Evolutionary conservation across 192 early-diverging fungal genomes (phyloP).

Genomic region (Allomyces javanicus): DNA sequence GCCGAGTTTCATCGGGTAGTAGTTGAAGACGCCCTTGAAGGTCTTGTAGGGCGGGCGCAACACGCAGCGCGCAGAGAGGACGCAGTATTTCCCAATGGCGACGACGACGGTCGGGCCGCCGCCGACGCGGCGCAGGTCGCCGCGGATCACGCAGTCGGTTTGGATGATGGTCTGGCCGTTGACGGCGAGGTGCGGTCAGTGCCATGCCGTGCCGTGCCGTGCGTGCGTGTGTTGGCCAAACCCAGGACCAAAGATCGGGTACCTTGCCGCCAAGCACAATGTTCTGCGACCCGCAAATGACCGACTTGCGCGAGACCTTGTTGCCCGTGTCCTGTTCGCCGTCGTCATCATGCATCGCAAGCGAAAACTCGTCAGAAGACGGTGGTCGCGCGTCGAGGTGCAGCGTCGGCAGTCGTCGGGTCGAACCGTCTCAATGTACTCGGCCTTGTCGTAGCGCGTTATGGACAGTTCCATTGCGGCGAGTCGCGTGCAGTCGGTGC

Average conservation of each 20-base stretch:
- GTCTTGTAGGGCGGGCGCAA: slow-evolving; percentile 89
- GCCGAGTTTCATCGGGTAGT: slow-evolving; percentile 95
- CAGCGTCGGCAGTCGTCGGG: neutral
- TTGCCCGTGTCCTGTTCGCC: slow-evolving; percentile 85
- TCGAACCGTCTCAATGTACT: slow-evolving; percentile 86
- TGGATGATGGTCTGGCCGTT: slow-evolving; percentile 86
- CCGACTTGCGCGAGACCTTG: slow-evolving; percentile 79
- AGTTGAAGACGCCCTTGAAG: slow-evolving; percentile 80
- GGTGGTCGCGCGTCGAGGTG: neutral
- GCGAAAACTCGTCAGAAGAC: neutral
- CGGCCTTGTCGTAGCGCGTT: slow-evolving; percentile 51
- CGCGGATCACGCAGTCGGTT: slow-evolving; percentile 72
- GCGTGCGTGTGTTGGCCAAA: slow-evolving; percentile 2
- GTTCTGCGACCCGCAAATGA: slow-evolving; percentile 88
- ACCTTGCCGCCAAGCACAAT: slow-evolving; percentile 91
- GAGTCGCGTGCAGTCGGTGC: too few species aligned
- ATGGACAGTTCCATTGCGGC: slow-evolving; percentile 45
- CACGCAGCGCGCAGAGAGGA: slow-evolving; percentile 50
- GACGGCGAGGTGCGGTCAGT: neutral
- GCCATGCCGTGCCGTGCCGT: neutral
- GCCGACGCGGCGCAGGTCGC: slow-evolving; percentile 78
- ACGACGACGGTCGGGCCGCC: slow-evolving; percentile 71
- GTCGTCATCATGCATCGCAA: neutral
- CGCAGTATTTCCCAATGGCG: slow-evolving; percentile 76
- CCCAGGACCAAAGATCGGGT: neutral